Conservation (phyloP, 1,284 basidiomycete species). For the Pterulicium gracile region DNA sequence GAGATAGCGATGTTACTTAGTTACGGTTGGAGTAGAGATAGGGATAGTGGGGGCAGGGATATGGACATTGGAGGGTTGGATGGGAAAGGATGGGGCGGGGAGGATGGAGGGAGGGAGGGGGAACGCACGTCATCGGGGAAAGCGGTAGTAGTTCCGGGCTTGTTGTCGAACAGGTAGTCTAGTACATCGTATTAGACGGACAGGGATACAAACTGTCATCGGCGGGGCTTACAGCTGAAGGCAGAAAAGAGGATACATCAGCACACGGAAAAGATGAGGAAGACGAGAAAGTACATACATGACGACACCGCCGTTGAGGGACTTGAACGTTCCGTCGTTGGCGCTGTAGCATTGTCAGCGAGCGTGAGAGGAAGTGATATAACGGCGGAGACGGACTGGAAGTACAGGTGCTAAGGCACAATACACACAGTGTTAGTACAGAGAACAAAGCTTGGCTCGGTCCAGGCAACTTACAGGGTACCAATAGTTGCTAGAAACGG, state of each 20-base stretch:
- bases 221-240: conserved; percentile 19
- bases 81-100: background rate
- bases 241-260: conserved; percentile 5
- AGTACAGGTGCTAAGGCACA: conserved; percentile 24
- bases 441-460: background rate
- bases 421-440: conserved; percentile 3
- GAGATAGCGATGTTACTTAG: conserved; percentile 9
- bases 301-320: conserved; percentile 26
- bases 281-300: conserved; percentile 20
- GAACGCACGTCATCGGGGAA: conserved; percentile 34
- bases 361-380: conserved; percentile 1
- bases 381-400: conserved; percentile 20
- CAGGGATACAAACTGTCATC: background rate
- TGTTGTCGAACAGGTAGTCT: conserved; percentile 35
- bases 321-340: conserved; percentile 29
- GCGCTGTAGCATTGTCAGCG: conserved; percentile 16
- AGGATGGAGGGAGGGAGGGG: conserved; percentile 2
- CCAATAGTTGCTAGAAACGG: conserved; percentile 21
- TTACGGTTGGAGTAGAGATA: background rate
- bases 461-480: conserved; percentile 21
- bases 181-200: background rate
- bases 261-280: background rate
- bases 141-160: conserved; percentile 28
- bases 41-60: background rate
- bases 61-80: background rate